These are phyloP conservation scores for Linum lewisii DNA, from an alignment of 345 rosid species.

Conservation along the genomic window DNA sequence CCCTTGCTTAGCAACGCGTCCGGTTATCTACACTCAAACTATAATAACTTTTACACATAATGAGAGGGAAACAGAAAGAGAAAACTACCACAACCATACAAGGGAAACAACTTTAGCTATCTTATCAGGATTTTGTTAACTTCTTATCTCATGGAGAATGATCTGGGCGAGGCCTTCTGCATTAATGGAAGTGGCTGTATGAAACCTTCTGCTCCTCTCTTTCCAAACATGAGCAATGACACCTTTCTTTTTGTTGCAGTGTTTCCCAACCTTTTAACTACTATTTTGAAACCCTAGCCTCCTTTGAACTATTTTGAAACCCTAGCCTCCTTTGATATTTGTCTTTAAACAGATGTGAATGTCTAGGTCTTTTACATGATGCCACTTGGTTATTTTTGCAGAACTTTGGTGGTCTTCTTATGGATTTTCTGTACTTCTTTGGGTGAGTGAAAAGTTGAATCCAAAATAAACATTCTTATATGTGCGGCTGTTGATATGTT, in stretches of 20 bases:
- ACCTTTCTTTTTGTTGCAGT: background rate
- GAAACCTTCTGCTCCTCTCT: too few species aligned
- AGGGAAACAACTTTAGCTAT: too few species aligned
- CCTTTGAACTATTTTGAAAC: background rate
- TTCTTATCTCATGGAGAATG: too few species aligned
- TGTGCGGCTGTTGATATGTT: background rate
- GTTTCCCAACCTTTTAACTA: background rate
- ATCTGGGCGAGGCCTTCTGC: too few species aligned
- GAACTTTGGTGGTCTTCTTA: slow-evolving; percentile 85
- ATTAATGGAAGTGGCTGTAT: too few species aligned
- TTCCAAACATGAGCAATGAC: too few species aligned
- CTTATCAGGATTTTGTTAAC: too few species aligned
- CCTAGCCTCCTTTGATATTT: slow-evolving; percentile 1
- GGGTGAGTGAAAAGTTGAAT: slow-evolving; percentile 53
- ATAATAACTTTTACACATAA: too few species aligned
- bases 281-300: background rate
- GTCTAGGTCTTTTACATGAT: slow-evolving; percentile 8
- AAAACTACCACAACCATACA: too few species aligned
- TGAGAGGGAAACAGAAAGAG: too few species aligned
- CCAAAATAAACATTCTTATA: slow-evolving; percentile 9
- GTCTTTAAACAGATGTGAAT: background rate
- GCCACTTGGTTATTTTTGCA: slow-evolving; percentile 31
- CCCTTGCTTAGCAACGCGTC: too few species aligned
- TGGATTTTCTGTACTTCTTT: slow-evolving; percentile 97
- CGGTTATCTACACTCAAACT: too few species aligned